Evolutionary conservation across 192 early-diverging fungal genomes (phyloP).

Genomic region (Ambispora gerdemannii): DNA sequence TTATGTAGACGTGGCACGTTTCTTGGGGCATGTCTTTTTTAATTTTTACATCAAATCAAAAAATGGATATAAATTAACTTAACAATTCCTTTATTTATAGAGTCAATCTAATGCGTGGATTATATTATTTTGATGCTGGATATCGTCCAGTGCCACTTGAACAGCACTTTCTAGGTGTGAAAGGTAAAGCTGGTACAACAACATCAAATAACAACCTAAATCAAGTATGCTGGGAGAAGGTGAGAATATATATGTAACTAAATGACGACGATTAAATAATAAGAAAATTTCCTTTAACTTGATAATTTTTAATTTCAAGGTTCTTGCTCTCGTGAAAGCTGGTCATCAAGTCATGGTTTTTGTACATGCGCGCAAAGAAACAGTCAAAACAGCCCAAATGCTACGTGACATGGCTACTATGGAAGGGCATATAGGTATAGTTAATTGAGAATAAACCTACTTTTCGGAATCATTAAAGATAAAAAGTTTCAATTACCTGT

Average conservation of each 20-base stretch:
- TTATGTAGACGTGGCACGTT: slow-evolving; percentile 91
- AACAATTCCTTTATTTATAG: slow-evolving; percentile 33
- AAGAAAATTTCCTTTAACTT: neutral
- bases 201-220: slow-evolving; percentile 70
- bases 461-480: neutral
- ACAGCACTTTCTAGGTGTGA: slow-evolving; percentile 93
- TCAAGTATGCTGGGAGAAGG: slow-evolving; percentile 81
- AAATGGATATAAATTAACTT: too few species aligned
- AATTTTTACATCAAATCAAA: too few species aligned
- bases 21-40: slow-evolving; percentile 73
- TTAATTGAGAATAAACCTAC: slow-evolving; percentile 4
- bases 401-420: slow-evolving; percentile 68
- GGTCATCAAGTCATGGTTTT: slow-evolving; percentile 99
- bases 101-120: slow-evolving; percentile 88
- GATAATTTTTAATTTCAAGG: slow-evolving; percentile 32
- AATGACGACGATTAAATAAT: slow-evolving; percentile 8
- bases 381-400: slow-evolving; percentile 88
- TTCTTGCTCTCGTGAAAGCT: slow-evolving; percentile 64
- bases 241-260: slow-evolving; percentile 33
- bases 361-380: slow-evolving; percentile 97
- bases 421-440: slow-evolving; percentile 55
- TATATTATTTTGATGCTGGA: slow-evolving; percentile 95
- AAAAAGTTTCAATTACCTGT: slow-evolving; percentile 5
- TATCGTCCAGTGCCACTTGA: slow-evolving; percentile 95
- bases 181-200: slow-evolving; percentile 76